These are phyloP conservation scores for Neltuma alba DNA, from an alignment of 306 rosid species.

Conservation along the genomic window DNA sequence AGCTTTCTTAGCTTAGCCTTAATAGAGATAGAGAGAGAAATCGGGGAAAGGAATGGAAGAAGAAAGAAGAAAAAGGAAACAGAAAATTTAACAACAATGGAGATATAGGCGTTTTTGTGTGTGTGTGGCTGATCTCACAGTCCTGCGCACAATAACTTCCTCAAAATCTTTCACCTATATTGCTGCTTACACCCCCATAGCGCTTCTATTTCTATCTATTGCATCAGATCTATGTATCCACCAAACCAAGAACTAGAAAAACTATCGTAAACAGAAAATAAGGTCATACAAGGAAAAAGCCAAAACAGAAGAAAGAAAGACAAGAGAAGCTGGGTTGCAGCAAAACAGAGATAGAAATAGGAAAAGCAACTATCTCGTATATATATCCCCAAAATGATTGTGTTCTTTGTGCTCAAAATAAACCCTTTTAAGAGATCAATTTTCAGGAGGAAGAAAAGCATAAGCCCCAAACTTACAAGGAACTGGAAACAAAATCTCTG, in stretches of 20 bases:
- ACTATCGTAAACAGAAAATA: slow-evolving; percentile 62
- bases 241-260: slow-evolving; percentile 57
- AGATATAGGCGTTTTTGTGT: background rate
- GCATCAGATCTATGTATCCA: slow-evolving; percentile 85
- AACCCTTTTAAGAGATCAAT: background rate
- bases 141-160: slow-evolving; percentile 53
- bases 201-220: slow-evolving; percentile 62
- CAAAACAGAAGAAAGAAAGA: slow-evolving; percentile 55
- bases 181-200: slow-evolving; percentile 51
- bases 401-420: slow-evolving; percentile 36
- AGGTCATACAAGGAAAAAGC: slow-evolving; percentile 39
- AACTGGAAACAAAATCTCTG: slow-evolving; percentile 3
- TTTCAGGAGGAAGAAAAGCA: background rate
- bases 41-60: slow-evolving; percentile 31
- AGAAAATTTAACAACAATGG: slow-evolving; percentile 73
- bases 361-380: slow-evolving; percentile 39
- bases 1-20: slow-evolving; percentile 62
- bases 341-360: slow-evolving; percentile 52
- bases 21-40: background rate
- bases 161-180: slow-evolving; percentile 46
- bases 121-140: slow-evolving; percentile 72
- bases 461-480: background rate
- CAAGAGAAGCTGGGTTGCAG: slow-evolving; percentile 49
- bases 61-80: slow-evolving; percentile 52
- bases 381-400: slow-evolving; percentile 36